Conservation (phyloP, 2,329 filamentous ascomycete species). For the Blastomyces emzantsi region DNA sequence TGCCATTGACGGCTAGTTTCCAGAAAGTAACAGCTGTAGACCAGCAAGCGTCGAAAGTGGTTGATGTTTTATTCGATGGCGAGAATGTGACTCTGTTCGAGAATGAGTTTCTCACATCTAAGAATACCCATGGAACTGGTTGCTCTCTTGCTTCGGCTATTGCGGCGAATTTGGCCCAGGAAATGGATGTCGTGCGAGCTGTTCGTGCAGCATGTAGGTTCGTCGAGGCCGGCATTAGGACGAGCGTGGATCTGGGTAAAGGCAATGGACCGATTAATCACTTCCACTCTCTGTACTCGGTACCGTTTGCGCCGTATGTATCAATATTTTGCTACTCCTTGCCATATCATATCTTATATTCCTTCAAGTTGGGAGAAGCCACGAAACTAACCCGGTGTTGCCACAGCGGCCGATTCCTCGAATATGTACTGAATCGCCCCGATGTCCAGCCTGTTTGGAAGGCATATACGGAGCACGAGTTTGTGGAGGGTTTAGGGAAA, state of each 20-base stretch:
- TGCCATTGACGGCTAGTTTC: slow-evolving; percentile 61
- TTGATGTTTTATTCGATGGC: slow-evolving; percentile 67
- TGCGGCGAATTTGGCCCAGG: slow-evolving; percentile 51
- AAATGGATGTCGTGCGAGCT: slow-evolving; percentile 41
- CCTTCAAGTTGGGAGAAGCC: not conserved
- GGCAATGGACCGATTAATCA: slow-evolving; percentile 59
- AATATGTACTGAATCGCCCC: slow-evolving; percentile 67
- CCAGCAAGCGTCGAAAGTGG: slow-evolving; percentile 55
- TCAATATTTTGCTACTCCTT: not conserved
- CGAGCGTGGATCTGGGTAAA: slow-evolving; percentile 46
- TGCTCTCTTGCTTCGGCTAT: slow-evolving; percentile 80
- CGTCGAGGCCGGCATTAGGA: slow-evolving; percentile 53
- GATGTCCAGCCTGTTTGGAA: slow-evolving; percentile 70
- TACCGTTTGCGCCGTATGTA: slow-evolving; percentile 50
- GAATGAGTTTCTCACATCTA: slow-evolving; percentile 60
- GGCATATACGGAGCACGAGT: slow-evolving; percentile 68
- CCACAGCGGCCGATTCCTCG: slow-evolving; percentile 64
- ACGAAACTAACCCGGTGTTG: not conserved
- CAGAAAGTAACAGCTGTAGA: slow-evolving; percentile 47
- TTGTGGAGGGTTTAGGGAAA: slow-evolving; percentile 66
- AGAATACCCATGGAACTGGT: slow-evolving; percentile 87
- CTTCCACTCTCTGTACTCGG: slow-evolving; percentile 52
- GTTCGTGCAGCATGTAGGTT: slow-evolving; percentile 50
- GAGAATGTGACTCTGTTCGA: slow-evolving; percentile 54
- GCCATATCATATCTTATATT: not conserved